Conservation (phyloP, 441 rosid genomes). For the Gossypium davidsonii region DNA sequence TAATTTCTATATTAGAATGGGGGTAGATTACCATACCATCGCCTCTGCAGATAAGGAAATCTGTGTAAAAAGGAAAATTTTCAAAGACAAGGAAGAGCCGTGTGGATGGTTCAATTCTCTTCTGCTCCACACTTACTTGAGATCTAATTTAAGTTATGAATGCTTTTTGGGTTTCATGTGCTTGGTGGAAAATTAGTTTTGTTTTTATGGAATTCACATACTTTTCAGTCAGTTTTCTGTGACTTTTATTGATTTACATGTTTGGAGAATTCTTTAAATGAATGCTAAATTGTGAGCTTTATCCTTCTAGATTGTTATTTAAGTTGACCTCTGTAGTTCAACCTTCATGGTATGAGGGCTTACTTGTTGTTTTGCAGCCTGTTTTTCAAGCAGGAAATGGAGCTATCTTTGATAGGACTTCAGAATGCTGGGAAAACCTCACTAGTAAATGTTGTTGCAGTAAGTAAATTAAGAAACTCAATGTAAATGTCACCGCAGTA, state of each 20-base stretch:
- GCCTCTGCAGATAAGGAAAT: neutral
- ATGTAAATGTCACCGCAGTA: slow-evolving; percentile 54
- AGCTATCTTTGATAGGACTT: slow-evolving; percentile 66
- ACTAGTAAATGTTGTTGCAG: slow-evolving; percentile 66
- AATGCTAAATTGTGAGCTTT: neutral
- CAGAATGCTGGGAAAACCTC: slow-evolving; percentile 81
- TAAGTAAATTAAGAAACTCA: slow-evolving; percentile 46
- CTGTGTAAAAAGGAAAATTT: neutral
- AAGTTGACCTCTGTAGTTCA: neutral
- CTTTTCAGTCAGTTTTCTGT: neutral
- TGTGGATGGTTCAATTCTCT: neutral
- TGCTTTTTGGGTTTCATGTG: neutral
- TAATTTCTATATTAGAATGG: neutral
- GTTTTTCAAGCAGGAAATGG: slow-evolving; percentile 78
- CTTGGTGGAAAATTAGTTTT: neutral
- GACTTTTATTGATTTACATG: neutral
- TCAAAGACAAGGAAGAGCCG: neutral
- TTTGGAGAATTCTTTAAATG: neutral
- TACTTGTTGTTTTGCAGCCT: slow-evolving; percentile 40
- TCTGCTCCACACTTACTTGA: neutral
- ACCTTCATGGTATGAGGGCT: neutral
- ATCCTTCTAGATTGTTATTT: neutral
- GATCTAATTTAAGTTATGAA: neutral
- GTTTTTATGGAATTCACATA: neutral
- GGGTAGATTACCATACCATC: neutral